Base-by-base conservation (phyloP, 2,329 filamentous ascomycete species). In the Ophiostoma quercus region DNA sequence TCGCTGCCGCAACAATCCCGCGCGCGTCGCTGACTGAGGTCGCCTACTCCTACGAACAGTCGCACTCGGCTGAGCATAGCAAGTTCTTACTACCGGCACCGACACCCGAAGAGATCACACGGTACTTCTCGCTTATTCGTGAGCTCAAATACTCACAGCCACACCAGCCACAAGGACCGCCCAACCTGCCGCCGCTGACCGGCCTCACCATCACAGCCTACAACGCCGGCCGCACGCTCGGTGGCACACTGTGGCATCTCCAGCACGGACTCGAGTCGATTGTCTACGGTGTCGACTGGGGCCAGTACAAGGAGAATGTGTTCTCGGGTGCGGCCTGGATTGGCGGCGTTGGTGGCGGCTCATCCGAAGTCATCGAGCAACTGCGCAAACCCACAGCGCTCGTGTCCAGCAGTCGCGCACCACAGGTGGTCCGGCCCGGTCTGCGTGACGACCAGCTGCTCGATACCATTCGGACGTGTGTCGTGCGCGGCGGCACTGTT, bases 201-300 rank as follows among this genome's bases (percentile, higher is more conserved):
- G 94, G 94, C 4, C 86, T 99, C 22, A 97, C 92, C 1, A 92
- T 99, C 74, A 99, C 95, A 0, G 95, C 95, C 0, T 98, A 98
- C 81, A 96, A 96, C 79, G 93, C 95, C 8, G 95, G 95, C 73
- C 94, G 97, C 77, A 97, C 94, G 0, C 86, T 98, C 0, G 95
- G 95, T 78, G 95, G 95, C 70, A 98, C 95, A 32, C 97, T 99
- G 82, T 99, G 95, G 95, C 94, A 98, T 76, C 94, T 99, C 73
- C 94, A 98, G 76, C 93, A 98, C 81, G 93, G 94, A 0, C 85
- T 97, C 77, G 95, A 99, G 78, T 97, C 94, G 0, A 94, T 99
- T 60, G 94, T 99, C 0, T 98, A 99, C 76, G 94, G 95, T 0
- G 92, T 97, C 22, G 94, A 98, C 77, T 99, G 95, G 95, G 97